Percentiles rank a stretch among this genome's conserved stretches.
Evolutionary conservation across 1,139 yeast genomes (phyloP).

Genomic region (Blastobotrys ciferrii): DNA sequence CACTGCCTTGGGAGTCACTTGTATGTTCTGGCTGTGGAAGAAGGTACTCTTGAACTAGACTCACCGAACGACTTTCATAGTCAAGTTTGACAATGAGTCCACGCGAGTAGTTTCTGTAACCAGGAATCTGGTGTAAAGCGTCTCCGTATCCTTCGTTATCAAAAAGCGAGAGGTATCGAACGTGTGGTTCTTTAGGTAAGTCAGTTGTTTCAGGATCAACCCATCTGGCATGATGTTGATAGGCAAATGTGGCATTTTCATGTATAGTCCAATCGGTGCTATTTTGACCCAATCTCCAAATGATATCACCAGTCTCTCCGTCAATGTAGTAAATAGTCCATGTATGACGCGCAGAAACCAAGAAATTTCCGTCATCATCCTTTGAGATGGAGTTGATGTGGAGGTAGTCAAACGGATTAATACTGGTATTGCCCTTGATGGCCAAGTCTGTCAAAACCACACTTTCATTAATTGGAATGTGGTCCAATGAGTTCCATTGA

Average conservation of each 20-base stretch:
- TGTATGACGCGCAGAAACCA: conserved; percentile 41
- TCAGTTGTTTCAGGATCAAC: conserved; percentile 6
- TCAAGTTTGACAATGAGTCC: conserved; percentile 9
- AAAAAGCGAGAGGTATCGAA: conserved; percentile 5
- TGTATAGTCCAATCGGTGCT: neutral
- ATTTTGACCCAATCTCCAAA: conserved; percentile 29
- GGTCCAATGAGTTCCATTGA: conserved; percentile 43
- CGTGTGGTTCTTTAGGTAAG: neutral
- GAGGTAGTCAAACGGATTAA: conserved; percentile 45
- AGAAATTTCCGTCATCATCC: conserved; percentile 41
- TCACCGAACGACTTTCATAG: neutral
- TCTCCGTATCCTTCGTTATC: conserved; percentile 8
- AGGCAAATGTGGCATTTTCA: conserved; percentile 9
- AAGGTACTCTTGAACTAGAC: conserved; percentile 1
- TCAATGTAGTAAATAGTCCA: conserved; percentile 40
- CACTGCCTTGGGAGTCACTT: conserved; percentile 39
- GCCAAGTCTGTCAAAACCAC: conserved; percentile 34
- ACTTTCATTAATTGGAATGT: conserved; percentile 39
- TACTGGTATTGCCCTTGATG: conserved; percentile 39
- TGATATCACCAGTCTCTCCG: conserved; percentile 41
- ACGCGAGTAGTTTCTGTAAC: conserved; percentile 7
- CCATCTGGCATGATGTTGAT: conserved; percentile 13
- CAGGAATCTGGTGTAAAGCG: too few relatives aligned
- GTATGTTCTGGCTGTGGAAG: neutral
- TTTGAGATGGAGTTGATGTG: conserved; percentile 46